Conservation (phyloP, 1,284 basidiomycete genomes). For the Trichosporon faecale region DNA sequence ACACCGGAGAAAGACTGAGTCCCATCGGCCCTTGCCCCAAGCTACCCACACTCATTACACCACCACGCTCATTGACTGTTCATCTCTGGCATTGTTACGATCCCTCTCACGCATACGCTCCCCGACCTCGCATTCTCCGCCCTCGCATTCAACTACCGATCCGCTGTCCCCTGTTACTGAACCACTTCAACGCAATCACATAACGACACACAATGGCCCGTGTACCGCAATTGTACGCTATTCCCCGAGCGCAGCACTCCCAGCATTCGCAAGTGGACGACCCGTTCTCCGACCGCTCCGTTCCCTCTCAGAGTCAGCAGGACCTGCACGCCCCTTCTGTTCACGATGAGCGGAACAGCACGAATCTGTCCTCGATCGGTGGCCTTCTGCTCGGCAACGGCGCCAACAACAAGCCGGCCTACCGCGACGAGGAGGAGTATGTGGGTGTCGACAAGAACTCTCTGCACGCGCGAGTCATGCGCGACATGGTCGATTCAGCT, state of each 20-base stretch:
- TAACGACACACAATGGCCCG: conserved; percentile 15
- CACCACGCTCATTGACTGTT: conserved; percentile 11
- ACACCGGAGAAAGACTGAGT: conserved; percentile 3
- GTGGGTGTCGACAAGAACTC: conserved; percentile 2
- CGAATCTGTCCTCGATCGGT: conserved; percentile 24
- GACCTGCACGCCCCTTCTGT: not conserved
- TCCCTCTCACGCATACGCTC: not conserved
- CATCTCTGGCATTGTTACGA: not conserved
- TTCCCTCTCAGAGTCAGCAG: conserved; percentile 4
- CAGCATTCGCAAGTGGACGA: not conserved
- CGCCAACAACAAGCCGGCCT: not conserved
- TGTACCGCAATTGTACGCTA: conserved; percentile 17
- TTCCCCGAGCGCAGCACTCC: not conserved
- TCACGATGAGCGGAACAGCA: conserved; percentile 10
- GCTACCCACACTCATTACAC: conserved; percentile 11
- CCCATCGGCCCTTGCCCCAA: not conserved
- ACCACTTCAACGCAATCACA: not conserved
- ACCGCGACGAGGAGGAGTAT: conserved; percentile 8
- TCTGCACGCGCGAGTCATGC: conserved; percentile 6
- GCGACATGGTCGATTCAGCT: conserved; percentile 8
- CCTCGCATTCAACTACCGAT: not conserved
- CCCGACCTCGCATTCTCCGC: not conserved
- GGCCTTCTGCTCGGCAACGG: conserved; percentile 18
- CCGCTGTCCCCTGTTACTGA: not conserved
- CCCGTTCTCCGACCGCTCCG: conserved; percentile 13